These are phyloP conservation scores for Amanita molliuscula DNA, from an alignment of 768 basidiomycete species.

Conservation along the genomic window DNA sequence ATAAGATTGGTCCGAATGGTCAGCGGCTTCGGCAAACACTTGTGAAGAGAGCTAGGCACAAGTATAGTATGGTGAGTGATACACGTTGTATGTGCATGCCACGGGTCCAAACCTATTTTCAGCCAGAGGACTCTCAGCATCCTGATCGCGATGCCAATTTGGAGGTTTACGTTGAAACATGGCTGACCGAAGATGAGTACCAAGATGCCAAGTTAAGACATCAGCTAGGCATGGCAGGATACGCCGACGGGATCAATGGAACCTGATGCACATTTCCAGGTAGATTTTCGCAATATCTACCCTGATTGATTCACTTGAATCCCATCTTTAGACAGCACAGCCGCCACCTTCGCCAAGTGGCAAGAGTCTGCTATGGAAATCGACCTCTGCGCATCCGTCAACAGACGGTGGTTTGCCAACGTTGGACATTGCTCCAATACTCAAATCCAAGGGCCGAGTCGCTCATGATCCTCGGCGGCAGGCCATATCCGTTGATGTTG, in stretches of 20 bases:
- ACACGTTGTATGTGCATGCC: conserved; percentile 2
- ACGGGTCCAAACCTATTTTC: conserved; percentile 5
- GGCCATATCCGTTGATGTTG: conserved; percentile 32
- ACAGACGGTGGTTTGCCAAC: conserved; percentile 21
- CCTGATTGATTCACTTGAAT: background rate
- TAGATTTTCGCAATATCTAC: conserved; percentile 14
- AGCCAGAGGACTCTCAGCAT: conserved; percentile 75
- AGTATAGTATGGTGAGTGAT: conserved; percentile 59
- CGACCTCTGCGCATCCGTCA: conserved; percentile 29
- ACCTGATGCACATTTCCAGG: conserved; percentile 27
- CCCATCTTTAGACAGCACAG: background rate
- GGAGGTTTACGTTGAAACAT: conserved; percentile 68
- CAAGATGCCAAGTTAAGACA: conserved; percentile 48
- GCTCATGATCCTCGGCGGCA: conserved; percentile 29
- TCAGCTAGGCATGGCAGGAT: conserved; percentile 62
- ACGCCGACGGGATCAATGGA: conserved; percentile 32
- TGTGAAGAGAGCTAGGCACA: conserved; percentile 61
- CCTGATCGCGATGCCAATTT: conserved; percentile 60
- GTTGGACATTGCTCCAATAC: conserved; percentile 12
- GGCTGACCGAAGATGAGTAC: conserved; percentile 72
- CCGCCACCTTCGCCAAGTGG: conserved; percentile 24
- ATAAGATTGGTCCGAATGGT: conserved; percentile 64
- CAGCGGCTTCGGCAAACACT: conserved; percentile 59
- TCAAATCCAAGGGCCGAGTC: conserved; percentile 8
- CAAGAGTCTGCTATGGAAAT: conserved; percentile 65